Base-by-base conservation (phyloP, 108 stramenopile species). In the Cylindrotheca fusiformis region DNA sequence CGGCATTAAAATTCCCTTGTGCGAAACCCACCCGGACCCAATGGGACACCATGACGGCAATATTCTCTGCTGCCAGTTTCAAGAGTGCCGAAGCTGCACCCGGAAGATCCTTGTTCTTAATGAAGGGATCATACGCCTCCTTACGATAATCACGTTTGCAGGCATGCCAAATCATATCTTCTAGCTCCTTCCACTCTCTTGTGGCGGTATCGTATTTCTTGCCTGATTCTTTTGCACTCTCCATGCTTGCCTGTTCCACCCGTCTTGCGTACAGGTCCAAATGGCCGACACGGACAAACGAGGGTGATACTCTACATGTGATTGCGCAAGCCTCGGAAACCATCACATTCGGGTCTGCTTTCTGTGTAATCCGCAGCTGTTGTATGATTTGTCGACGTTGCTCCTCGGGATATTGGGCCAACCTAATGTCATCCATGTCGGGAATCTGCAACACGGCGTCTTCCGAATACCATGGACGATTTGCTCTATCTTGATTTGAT, bases 1-100 rank as follows among this genome's bases (percentile, higher is more conserved):
- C 97, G 1, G 93, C 89, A 71, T 98, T 98, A 67, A 96, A 93
- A 60, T 95, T 95, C 2, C 95, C 97, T 67, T 98, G 97, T n/a
- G 84, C 77, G 77, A 95, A 98, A 25, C 97, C 97, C 4, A 95
- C 91, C 23, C 95, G 81, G n/a, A 93, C 53, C 96, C 95, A 96
- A 23, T 68, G 75, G 3, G 82, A 76, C 1, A 91, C 93, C 86
- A 97, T 87, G 12, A 66, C 50, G 1, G 86, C 82, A 58, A 93
- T 78, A 14, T 70, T 49, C 0, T 60, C 72, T 53, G 85, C 79
- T 3, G 80, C 59, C 0, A 63, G 47, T 32, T 86, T 71, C 69
- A 90, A 58, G 49, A 93, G 48, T 31, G 62, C 71, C 28, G 64
- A 63, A 4, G 86, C 81, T 4, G 87, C 92, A 10, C 60, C 36